Base-by-base conservation (phyloP, 192 early-diverging fungal genomes). In the Rhizophagus clarus region DNA sequence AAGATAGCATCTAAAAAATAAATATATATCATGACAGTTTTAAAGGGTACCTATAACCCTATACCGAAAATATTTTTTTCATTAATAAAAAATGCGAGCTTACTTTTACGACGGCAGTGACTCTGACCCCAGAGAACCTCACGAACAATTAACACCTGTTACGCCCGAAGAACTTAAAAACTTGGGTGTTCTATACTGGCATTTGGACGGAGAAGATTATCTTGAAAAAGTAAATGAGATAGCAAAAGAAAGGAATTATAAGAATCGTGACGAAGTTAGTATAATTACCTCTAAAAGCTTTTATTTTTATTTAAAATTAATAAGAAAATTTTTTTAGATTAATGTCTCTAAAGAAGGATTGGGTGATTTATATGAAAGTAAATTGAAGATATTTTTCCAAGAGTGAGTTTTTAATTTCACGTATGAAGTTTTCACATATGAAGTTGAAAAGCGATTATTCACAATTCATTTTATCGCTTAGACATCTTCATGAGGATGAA, bases 401-500 rank as follows among this genome's bases (percentile, higher is more conserved):
- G 97, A 97, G 90, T 91, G 87, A 74, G 84, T 88, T 2, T 67
- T 75, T 49, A 34, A 32, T 37, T 32, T 49, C 12, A 14, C n/a
- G 37, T 40, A 40, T n/a, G n/a, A n/a, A 26, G 8, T 14, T 67
- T 34, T 45, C 70, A 31, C 56, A 29, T 8, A 31, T 37, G 3
- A 28, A 8, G 20, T 32, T 20, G 28, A 67, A n/a, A 63, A 56
- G n/a, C n/a, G 47, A 56, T 15, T 47, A 34, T 78, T 66, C 73
- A 76, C 68, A n/a, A 4, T 61, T 67, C 56, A 45, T 74, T 72
- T 37, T 31, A 15, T 76, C 49, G 82, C 60, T 40, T 72, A 91
- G 90, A 76, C 96, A 98, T 83, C 87, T 97, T 72, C 97, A 98
- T 84, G 96, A 97, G 75, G 97, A 97, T 79, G 98, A 99, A 88